A percentile compares a stretch with the other conserved stretches of the same genome.
Evolutionary conservation across 1,284 basidiomycete genomes (phyloP).

Genomic region (Ustilago hordei): DNA sequence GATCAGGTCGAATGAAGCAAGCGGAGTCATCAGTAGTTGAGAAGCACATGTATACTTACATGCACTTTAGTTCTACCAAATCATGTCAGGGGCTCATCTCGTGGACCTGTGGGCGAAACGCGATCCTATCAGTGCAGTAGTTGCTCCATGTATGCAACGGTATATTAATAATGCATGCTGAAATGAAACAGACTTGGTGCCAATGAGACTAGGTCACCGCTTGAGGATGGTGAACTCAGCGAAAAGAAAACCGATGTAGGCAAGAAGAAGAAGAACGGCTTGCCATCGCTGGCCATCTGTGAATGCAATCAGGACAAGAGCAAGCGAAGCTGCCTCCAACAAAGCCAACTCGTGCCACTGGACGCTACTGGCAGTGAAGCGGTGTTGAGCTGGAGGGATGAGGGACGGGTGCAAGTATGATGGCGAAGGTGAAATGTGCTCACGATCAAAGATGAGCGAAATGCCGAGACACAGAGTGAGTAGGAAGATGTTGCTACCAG

Average conservation of each 20-base stretch:
- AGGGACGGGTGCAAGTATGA: background rate
- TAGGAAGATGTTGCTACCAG: constrained; percentile 69
- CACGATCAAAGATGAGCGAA: constrained; percentile 51
- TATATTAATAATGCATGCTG: background rate
- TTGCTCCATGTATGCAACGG: background rate
- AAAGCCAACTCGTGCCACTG: constrained; percentile 42
- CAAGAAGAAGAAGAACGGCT: constrained; percentile 43
- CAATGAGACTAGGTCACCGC: constrained; percentile 12
- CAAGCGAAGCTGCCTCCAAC: constrained; percentile 37
- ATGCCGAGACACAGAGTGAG: constrained; percentile 67
- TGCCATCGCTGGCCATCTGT: constrained; percentile 49
- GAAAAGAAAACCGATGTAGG: constrained; percentile 51
- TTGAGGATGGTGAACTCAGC: constrained; percentile 47
- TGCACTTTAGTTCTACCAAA: background rate
- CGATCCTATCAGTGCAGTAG: background rate
- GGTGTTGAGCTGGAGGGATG: constrained; percentile 4
- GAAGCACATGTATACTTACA: background rate
- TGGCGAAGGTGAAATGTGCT: constrained; percentile 1
- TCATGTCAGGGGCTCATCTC: too few species aligned
- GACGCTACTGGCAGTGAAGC: constrained; percentile 30
- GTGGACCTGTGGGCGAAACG: too few species aligned
- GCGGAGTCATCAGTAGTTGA: constrained; percentile 44
- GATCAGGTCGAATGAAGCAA: constrained; percentile 29
- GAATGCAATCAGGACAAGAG: constrained; percentile 48
- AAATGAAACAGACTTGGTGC: background rate